phyloP scores from a whole-genome alignment of 257 asterid genomes.

The Nicotiana undulata region DNA sequence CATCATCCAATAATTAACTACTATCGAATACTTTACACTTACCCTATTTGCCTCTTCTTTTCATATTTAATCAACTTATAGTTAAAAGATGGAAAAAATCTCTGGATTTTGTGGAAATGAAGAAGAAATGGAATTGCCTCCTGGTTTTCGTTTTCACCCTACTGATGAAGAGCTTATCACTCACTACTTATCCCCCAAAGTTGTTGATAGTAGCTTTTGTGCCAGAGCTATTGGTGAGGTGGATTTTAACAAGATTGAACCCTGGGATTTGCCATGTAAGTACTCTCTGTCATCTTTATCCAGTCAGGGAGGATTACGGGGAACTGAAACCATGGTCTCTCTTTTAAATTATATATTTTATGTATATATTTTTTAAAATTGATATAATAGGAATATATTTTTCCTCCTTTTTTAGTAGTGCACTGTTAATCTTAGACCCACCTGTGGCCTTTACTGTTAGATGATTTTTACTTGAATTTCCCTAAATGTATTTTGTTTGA shows the following conservation, averaged over 20 bases:
- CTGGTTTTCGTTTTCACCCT: conserved; percentile 89
- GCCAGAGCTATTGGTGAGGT: conserved; percentile 66
- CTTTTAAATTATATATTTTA: too few species aligned
- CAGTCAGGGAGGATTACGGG: background rate
- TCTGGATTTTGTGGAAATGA: conserved; percentile 21
- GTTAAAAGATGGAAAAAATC: conserved; percentile 34
- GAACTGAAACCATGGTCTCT: too few species aligned
- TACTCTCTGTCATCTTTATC: background rate
- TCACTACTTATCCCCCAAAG: conserved; percentile 53
- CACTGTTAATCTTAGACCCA: too few species aligned
- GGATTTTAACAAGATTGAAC: conserved; percentile 81
- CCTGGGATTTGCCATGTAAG: conserved; percentile 90
- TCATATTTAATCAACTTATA: background rate
- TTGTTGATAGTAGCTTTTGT: conserved; percentile 29
- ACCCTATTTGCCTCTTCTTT: background rate
- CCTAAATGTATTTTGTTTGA: background rate
- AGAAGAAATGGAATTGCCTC: conserved; percentile 59
- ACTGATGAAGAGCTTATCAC: conserved; percentile 81
- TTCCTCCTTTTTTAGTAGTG: too few species aligned
- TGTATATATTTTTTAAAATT: too few species aligned
- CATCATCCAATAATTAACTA: background rate
- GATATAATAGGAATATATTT: too few species aligned
- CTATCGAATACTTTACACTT: too few species aligned
- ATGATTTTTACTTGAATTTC: background rate
- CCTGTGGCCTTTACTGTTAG: background rate